These are phyloP conservation scores for Meira nashicola DNA, from an alignment of 1,284 basidiomycete genomes.

Conservation along the genomic window DNA sequence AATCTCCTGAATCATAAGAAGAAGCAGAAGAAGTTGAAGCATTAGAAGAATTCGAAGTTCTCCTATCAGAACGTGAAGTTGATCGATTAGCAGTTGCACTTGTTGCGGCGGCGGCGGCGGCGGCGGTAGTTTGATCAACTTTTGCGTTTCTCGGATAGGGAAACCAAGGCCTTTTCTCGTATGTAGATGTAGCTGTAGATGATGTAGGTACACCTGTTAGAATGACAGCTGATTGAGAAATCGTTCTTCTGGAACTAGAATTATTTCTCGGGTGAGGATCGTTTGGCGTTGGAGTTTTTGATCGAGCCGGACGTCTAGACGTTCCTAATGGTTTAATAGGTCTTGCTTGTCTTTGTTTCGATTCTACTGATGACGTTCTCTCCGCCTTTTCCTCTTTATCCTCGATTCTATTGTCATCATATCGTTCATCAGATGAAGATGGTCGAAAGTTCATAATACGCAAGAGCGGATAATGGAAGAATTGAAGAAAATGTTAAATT, in stretches of 20 bases:
- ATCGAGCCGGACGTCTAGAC: conserved; percentile 7
- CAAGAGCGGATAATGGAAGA: too few relatives aligned
- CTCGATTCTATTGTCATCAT: neutral
- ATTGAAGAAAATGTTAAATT: too few relatives aligned
- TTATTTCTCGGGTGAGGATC: conserved; percentile 6
- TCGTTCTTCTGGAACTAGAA: neutral
- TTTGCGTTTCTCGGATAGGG: conserved; percentile 2
- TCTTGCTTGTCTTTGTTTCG: neutral
- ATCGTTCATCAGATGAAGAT: neutral
- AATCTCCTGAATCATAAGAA: conserved; percentile 2
- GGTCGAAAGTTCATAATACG: neutral
- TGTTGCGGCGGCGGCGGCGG: neutral
- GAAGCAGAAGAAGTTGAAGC: conserved; percentile 11
- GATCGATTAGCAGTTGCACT: neutral
- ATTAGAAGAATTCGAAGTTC: neutral
- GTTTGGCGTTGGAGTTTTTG: conserved; percentile 9
- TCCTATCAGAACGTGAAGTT: neutral
- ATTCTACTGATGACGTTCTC: neutral
- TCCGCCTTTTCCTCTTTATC: neutral
- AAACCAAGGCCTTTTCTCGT: conserved; percentile 14
- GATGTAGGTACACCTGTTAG: neutral
- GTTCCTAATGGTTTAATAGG: conserved; percentile 11
- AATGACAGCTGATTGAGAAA: neutral
- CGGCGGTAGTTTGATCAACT: neutral
- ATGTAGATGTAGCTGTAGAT: neutral